Evolutionary conservation across 1,284 basidiomycete genomes (phyloP), one percentile per base, ranked within the genome.

Genomic region (Boletus mariae): DNA sequence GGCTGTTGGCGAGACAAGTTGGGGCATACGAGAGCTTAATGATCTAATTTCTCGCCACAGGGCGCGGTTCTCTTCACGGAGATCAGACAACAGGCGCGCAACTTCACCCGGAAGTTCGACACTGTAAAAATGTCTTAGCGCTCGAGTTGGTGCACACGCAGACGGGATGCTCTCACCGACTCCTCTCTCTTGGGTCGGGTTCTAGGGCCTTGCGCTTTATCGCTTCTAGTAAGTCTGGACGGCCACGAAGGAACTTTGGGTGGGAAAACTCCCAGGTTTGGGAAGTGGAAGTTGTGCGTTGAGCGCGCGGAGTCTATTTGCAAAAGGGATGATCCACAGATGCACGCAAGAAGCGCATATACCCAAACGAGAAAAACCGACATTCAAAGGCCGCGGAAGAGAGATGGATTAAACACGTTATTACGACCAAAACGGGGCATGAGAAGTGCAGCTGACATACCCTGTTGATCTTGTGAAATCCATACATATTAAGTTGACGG

Each of bases 191-290:
- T 7, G 84, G 83, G 70, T 88, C 87, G 0, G 85, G 85, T 61
- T 91, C 89, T 10, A 90, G 73, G 1, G 89, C 87, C 70, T 92
- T 92, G 55, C 91, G 82, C 68, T 90, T 91, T 68, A 93, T 94
- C 64, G 89, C 87, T 60, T 93, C 89, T 9, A 93, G 77, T 48
- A 93, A 73, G 66, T 93, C 91, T 17, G 85, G 83, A n/a, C 89
- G 80, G 1, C 82, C 89, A 34, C 87, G 84, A 32, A 90, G 75
- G 71, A 94, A 94, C 66, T 92, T 92, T 71, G 85, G 85, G 70
- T 93, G 92, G 4, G 86, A 88, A 68, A 94, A 94, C 68, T 94
- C 91, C 91, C 90, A 93, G 12, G 85, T 87, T 71, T 92, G 90
- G 38, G 85, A 82, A 62, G 91, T 86, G 23, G 83, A 80, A 15